A percentile compares a stretch with the other conserved stretches of the same genome.
phyloP scores from a whole-genome alignment of 441 rosid genomes.

The Populus hybrid region DNA sequence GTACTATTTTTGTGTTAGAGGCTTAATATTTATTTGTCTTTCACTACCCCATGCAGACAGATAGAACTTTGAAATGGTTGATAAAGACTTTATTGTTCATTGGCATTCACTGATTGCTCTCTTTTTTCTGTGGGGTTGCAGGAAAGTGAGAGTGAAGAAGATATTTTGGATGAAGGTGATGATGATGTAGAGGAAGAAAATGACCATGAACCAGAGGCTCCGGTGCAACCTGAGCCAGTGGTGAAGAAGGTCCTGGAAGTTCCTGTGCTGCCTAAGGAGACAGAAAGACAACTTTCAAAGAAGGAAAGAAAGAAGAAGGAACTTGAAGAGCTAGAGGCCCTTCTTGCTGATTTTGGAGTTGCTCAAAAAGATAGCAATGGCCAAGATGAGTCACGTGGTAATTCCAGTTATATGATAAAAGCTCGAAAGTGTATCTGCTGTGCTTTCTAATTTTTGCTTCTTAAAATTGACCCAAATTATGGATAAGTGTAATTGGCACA shows the following conservation, averaged over 20 bases:
- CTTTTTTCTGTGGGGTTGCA: conserved; percentile 26
- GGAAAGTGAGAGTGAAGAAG: conserved; percentile 88
- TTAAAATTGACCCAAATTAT: not conserved
- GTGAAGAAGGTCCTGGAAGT: conserved; percentile 43
- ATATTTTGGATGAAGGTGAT: conserved; percentile 72
- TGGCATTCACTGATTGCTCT: not conserved
- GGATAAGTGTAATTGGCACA: not conserved
- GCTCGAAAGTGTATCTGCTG: not conserved
- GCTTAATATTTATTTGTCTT: no score
- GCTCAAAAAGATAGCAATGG: conserved; percentile 42
- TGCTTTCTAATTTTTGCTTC: not conserved
- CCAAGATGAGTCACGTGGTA: conserved; percentile 52
- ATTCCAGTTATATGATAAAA: not conserved
- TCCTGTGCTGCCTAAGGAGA: conserved; percentile 49
- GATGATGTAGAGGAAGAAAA: conserved; percentile 72
- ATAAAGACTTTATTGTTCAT: not conserved
- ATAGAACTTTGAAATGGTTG: not conserved
- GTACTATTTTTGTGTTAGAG: not conserved
- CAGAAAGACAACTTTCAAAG: conserved; percentile 78
- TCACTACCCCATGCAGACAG: not conserved
- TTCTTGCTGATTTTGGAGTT: conserved; percentile 63
- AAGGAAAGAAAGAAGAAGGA: conserved; percentile 75
- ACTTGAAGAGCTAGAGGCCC: conserved; percentile 75
- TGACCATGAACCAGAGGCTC: conserved; percentile 48
- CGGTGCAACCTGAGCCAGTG: conserved; percentile 42